A percentile compares a stretch with the other conserved stretches of the same genome.
Conservation (phyloP, 169 alveolate species). For the Plasmodium vivax region DNA sequence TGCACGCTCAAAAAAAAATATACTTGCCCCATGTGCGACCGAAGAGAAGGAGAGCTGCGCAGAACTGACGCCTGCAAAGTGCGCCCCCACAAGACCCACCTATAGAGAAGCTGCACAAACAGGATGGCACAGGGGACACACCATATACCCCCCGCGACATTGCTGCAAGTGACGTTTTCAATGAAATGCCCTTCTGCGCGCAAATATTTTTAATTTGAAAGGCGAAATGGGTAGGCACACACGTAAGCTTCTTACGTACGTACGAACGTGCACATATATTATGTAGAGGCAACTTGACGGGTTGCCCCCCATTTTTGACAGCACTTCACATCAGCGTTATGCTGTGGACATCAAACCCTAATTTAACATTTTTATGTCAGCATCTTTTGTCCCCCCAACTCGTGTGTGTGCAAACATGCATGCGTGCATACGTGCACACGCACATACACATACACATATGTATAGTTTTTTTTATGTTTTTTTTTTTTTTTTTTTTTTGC, state of each 20-base stretch:
- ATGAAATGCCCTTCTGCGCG: slow-evolving; percentile 10
- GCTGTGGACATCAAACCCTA: background rate
- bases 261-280: background rate
- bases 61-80: background rate
- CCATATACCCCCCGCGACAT: background rate
- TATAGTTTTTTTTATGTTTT: background rate
- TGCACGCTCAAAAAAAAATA: no score
- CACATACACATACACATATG: background rate
- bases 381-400: background rate
- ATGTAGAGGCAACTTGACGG: background rate
- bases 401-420: background rate
- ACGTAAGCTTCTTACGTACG: background rate
- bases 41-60: background rate
- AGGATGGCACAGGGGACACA: background rate
- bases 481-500: background rate
- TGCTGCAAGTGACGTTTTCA: slow-evolving; percentile 2
- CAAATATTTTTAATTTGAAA: slow-evolving; percentile 30
- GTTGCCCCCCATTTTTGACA: background rate
- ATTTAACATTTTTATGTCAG: background rate
- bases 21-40: background rate
- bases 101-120: background rate
- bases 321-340: background rate
- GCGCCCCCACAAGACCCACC: background rate
- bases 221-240: background rate
- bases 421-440: background rate